Conservation (phyloP, 495 filamentous ascomycete species). For the Penicillium coprophilum region DNA sequence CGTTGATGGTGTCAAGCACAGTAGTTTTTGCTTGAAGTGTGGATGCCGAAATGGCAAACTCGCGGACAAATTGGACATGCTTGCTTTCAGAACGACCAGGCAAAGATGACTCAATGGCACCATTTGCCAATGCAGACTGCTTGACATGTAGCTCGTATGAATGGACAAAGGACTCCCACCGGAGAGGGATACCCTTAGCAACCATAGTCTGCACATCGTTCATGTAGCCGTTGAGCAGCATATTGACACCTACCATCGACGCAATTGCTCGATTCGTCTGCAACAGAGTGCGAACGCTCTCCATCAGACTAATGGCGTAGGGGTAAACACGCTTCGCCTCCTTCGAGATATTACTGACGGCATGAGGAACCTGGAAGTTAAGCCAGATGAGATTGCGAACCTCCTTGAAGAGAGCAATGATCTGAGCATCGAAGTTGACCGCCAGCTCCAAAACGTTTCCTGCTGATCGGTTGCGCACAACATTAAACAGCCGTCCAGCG, state of each 20-base stretch:
- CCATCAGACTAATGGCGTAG: constrained; percentile 96
- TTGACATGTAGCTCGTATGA: constrained; percentile 90
- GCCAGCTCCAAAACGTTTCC: constrained; percentile 82
- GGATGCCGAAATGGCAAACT: constrained; percentile 82
- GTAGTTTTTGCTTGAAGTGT: constrained; percentile 82
- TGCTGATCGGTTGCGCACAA: constrained; percentile 79
- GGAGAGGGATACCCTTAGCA: constrained; percentile 78
- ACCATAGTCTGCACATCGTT: constrained; percentile 82
- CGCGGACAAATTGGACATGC: constrained; percentile 92
- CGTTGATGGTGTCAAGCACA: constrained; percentile 72
- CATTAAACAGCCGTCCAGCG: constrained; percentile 84
- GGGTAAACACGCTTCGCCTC: constrained; percentile 97
- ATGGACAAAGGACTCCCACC: constrained; percentile 97
- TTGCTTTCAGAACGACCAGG: constrained; percentile 73
- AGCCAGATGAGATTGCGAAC: constrained; percentile 95
- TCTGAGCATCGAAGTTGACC: constrained; percentile 95
- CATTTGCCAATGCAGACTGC: constrained; percentile 59
- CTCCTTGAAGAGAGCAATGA: constrained; percentile 97
- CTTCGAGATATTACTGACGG: constrained; percentile 91
- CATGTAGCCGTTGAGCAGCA: constrained; percentile 84
- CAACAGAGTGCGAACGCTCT: constrained; percentile 84
- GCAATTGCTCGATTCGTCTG: constrained; percentile 81
- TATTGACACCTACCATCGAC: constrained; percentile 79
- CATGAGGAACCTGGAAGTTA: constrained; percentile 87
- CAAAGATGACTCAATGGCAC: constrained; percentile 57